phyloP scores from a whole-genome alignment of 441 rosid species.

The Syzygium malaccense region DNA sequence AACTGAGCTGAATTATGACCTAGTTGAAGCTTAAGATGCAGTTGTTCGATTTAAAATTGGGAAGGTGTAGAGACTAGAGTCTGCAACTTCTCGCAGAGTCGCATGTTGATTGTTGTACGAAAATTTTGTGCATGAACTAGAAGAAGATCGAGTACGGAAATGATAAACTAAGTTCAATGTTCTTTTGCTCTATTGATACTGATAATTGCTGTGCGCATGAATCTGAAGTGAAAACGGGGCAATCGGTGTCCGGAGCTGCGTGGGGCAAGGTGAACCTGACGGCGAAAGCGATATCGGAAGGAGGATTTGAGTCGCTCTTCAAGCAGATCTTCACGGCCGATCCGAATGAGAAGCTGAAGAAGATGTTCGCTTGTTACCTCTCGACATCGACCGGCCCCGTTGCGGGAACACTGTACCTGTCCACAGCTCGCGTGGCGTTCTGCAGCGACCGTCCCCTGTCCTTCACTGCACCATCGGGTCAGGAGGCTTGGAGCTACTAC shows the following conservation, averaged over 20 bases:
- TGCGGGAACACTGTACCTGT: conserved; percentile 75
- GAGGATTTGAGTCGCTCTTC: conserved; percentile 83
- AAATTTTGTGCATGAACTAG: background rate
- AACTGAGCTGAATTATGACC: background rate
- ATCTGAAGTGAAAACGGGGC: conserved; percentile 52
- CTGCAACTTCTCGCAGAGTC: background rate
- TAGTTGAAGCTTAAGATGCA: background rate
- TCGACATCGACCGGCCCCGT: conserved; percentile 86
- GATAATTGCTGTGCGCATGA: background rate
- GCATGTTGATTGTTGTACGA: background rate
- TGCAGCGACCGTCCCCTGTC: conserved; percentile 80
- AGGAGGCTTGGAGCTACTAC: conserved; percentile 80
- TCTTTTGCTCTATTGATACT: background rate
- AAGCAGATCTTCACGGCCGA: conserved; percentile 51
- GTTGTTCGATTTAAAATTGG: background rate
- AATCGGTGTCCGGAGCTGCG: conserved; percentile 66
- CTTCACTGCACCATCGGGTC: conserved; percentile 69
- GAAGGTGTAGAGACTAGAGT: background rate
- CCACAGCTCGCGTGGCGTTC: conserved; percentile 51
- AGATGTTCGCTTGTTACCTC: conserved; percentile 73
- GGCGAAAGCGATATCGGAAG: conserved; percentile 66
- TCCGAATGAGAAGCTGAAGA: conserved; percentile 62
- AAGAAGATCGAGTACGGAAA: background rate
- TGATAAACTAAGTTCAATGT: background rate
- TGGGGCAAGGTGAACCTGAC: conserved; percentile 84